A percentile compares a stretch with the other conserved stretches of the same genome.
phyloP scores from a whole-genome alignment of 2,329 filamentous ascomycete species.

The Diaporthe australafricana region DNA sequence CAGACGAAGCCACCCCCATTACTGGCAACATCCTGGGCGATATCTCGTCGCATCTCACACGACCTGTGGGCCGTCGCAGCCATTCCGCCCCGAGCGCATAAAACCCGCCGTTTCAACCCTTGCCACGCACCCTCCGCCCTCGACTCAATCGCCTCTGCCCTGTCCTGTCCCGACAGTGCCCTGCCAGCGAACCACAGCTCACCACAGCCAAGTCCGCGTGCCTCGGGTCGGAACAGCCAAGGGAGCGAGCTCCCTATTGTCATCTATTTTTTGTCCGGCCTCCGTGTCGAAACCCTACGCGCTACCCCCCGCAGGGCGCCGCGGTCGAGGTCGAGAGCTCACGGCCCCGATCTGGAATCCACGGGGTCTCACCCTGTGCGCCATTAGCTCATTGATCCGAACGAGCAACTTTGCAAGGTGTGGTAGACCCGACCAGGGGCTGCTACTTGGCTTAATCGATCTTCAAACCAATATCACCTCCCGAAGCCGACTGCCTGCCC shows the following conservation, averaged over 20 bases:
- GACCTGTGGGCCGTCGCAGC: conserved; percentile 21
- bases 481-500: conserved; percentile 9
- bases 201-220: background rate
- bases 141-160: conserved; percentile 3
- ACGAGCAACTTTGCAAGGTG: conserved; percentile 11
- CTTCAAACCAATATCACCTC: conserved; percentile 13
- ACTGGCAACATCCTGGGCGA: conserved; percentile 22
- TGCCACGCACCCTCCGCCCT: conserved; percentile 14
- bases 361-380: conserved; percentile 28
- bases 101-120: conserved; percentile 28
- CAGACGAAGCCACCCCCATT: conserved; percentile 23
- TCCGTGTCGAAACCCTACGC: conserved; percentile 10
- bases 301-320: conserved; percentile 18
- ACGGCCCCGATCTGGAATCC: conserved; percentile 21
- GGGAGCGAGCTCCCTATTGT: conserved; percentile 12
- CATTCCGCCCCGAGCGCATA: conserved; percentile 29
- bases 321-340: conserved; percentile 25
- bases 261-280: conserved; percentile 1
- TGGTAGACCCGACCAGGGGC: conserved; percentile 31
- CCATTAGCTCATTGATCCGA: conserved; percentile 17
- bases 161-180: conserved; percentile 1
- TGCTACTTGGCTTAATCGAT: conserved; percentile 27
- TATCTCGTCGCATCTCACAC: conserved; percentile 22
- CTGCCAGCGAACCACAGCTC: background rate
- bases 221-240: conserved; percentile 25